Evolutionary conservation across 139 green algal species (phyloP).

Genomic region (Micractinium conductrix): DNA sequence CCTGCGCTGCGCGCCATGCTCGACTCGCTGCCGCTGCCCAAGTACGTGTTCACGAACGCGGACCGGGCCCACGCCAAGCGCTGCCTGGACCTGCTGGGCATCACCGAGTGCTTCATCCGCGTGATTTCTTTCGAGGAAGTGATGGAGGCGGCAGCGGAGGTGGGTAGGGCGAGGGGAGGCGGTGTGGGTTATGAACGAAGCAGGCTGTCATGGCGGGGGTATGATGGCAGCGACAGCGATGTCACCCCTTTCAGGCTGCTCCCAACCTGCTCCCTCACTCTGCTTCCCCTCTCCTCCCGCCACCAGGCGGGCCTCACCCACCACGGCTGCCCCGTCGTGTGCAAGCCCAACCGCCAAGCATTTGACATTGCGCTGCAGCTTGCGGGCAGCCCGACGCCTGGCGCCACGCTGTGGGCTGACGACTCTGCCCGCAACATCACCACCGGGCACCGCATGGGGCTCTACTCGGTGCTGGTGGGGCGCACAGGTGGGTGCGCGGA

Average conservation of each 20-base stretch:
- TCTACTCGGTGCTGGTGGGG: slow-evolving; percentile 68
- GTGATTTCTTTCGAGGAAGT: slow-evolving; percentile 82
- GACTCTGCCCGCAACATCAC: slow-evolving; percentile 81
- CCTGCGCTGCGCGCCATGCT: slow-evolving; percentile 44
- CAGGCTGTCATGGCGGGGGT: neutral
- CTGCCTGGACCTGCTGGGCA: slow-evolving; percentile 73
- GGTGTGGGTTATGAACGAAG: neutral
- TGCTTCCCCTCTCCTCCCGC: neutral
- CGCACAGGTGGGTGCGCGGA: slow-evolving; percentile 11
- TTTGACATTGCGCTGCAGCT: slow-evolving; percentile 67
- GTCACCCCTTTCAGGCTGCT: neutral
- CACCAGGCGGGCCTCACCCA: slow-evolving; percentile 46
- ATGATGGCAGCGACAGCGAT: too few relatives aligned
- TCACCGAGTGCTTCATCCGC: slow-evolving; percentile 75
- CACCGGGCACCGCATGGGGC: slow-evolving; percentile 64
- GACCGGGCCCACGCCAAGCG: slow-evolving; percentile 71
- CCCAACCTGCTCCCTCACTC: neutral
- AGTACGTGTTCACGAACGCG: slow-evolving; percentile 89
- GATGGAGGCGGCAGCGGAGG: slow-evolving; percentile 47
- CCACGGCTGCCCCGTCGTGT: slow-evolving; percentile 62
- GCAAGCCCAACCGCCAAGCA: slow-evolving; percentile 71
- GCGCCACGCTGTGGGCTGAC: slow-evolving; percentile 76
- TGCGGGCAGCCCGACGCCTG: slow-evolving; percentile 42
- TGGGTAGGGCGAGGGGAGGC: neutral
- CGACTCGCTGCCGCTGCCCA: slow-evolving; percentile 46